Evolutionary conservation across 2,329 filamentous ascomycete genomes (phyloP), one percentile per base, ranked within the genome.

Genomic region (Penicillium rolfsii): DNA sequence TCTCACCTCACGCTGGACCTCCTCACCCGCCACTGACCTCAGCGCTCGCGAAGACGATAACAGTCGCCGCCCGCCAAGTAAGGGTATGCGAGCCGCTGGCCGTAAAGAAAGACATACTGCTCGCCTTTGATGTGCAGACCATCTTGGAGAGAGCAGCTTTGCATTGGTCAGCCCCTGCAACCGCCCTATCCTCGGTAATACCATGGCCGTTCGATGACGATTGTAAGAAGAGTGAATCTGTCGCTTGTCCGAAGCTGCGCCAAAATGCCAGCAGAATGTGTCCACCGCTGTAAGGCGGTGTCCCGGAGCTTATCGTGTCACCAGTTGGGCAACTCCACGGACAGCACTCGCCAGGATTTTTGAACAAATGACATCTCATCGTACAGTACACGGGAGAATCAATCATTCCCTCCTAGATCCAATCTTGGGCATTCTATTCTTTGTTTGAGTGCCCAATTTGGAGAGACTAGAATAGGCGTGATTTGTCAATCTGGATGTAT

Each of bases 151-250:
- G 26, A 61, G 14, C 26, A 52, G 55, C 38, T 48, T 55, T 49
- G 48, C 56, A 63, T 45, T 53, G 22, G 60, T 19, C 9, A 64
- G 55, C 24, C 48, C 58, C 50, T 63, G 66, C 49, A 67, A 50
- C 40, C 58, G 55, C 57, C 58, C 52, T 60, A 59, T 64, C 64
- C 64, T 71, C 26, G 61, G 61, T 53, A 70, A 54, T 58, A 66
- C 66, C 65, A 72, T 60, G 55, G 65, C 61, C 65, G 68, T 69
- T 35, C 57, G 55, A 41, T 35, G 35, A 38, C 41, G 5, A 36
- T 55, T 50, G 61, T 56, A 22, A n/a, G 36, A 33, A 35, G 36
- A 48, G 38, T 19, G 5, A 46, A 22, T 11, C 7, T 22, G 41
- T 16, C 12, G 3, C 14, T 26, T 30, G 28, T 28, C 41, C n/a